Evolutionary conservation across 768 basidiomycete genomes (phyloP).

Genomic region (Serendipita sp.): DNA sequence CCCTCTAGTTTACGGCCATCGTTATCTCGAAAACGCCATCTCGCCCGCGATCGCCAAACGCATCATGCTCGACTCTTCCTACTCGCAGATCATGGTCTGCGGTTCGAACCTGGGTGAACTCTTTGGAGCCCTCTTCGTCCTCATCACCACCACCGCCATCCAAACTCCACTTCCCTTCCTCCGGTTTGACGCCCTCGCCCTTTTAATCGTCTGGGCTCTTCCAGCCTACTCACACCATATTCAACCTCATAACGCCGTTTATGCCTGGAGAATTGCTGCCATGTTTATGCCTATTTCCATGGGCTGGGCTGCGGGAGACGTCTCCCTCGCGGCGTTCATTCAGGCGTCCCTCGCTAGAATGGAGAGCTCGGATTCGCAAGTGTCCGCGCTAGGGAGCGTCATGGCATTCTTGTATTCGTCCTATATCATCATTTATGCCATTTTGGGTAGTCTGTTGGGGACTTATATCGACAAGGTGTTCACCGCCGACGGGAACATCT

Average conservation of each 20-base stretch:
- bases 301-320: slow-evolving; percentile 20
- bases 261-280: slow-evolving; percentile 16
- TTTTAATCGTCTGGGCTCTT: slow-evolving; percentile 16
- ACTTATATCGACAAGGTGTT: not conserved
- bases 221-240: slow-evolving; percentile 13
- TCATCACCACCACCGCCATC: slow-evolving; percentile 14
- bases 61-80: slow-evolving; percentile 15
- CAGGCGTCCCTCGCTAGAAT: slow-evolving; percentile 14
- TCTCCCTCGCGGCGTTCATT: slow-evolving; percentile 20
- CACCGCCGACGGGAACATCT: not conserved
- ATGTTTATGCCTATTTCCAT: slow-evolving; percentile 15
- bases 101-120: slow-evolving; percentile 19
- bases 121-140: slow-evolving; percentile 14
- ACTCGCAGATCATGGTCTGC: slow-evolving; percentile 18
- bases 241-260: slow-evolving; percentile 9
- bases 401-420: not conserved
- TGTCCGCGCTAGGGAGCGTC: not conserved
- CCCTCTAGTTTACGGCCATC: slow-evolving; percentile 9
- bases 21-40: slow-evolving; percentile 16
- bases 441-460: not conserved
- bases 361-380: not conserved
- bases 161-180: slow-evolving; percentile 9
- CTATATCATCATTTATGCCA: slow-evolving; percentile 5
- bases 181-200: slow-evolving; percentile 8
- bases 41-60: slow-evolving; percentile 17